Evolutionary conservation across 1,284 basidiomycete species (phyloP).

Genomic region (Puccinia horiana): DNA sequence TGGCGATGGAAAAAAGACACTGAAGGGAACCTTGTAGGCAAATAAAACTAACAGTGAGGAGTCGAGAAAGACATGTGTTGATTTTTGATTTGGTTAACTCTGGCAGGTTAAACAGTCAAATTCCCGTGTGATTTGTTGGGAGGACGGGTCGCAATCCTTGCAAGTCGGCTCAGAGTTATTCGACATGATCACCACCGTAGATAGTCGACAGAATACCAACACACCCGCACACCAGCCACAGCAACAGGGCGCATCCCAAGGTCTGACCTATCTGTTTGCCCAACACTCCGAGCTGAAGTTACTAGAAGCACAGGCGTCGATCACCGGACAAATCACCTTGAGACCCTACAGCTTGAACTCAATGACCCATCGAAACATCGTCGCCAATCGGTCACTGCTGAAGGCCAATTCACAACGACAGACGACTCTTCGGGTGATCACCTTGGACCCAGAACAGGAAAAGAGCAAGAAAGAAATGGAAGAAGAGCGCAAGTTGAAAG

Average conservation of each 20-base stretch:
- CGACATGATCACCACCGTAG: constrained; percentile 66
- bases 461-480: constrained; percentile 54
- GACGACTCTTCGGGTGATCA: constrained; percentile 71
- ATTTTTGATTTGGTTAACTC: not conserved
- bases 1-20: constrained; percentile 32
- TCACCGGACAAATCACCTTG: constrained; percentile 79
- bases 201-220: not conserved
- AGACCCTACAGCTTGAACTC: constrained; percentile 85
- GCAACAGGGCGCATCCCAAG: not conserved
- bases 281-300: constrained; percentile 83
- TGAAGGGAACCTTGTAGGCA: constrained; percentile 18
- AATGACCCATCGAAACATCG: constrained; percentile 82
- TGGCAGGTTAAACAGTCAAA: constrained; percentile 76
- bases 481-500: constrained; percentile 55
- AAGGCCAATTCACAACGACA: constrained; percentile 67
- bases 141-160: constrained; percentile 81
- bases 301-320: constrained; percentile 76
- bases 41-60: not conserved
- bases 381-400: constrained; percentile 68
- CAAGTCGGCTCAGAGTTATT: constrained; percentile 83
- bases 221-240: not conserved
- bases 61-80: not conserved
- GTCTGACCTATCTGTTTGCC: constrained; percentile 74
- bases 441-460: constrained; percentile 61
- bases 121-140: constrained; percentile 83